A percentile compares a stretch with the other conserved stretches of the same genome.
These are phyloP conservation scores for Xylaria sp. DNA, from an alignment of 495 filamentous ascomycete species.

Conservation along the genomic window DNA sequence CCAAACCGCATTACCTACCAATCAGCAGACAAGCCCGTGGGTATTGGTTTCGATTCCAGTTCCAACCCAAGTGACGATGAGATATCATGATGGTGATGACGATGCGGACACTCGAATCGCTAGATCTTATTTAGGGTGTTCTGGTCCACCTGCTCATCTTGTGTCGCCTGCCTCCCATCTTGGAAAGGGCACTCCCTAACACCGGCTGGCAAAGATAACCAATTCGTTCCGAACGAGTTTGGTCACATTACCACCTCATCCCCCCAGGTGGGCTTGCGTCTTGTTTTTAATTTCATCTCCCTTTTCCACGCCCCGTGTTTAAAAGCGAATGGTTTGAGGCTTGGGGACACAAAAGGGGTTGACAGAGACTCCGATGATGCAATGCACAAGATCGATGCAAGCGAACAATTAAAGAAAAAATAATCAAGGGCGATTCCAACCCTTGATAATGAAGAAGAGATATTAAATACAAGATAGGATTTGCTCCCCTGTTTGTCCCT, in stretches of 20 bases:
- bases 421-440: conserved; percentile 20
- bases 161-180: background rate
- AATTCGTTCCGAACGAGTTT: background rate
- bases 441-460: conserved; percentile 22
- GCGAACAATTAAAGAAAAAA: conserved; percentile 27
- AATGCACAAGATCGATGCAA: conserved; percentile 25
- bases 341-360: background rate
- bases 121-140: background rate
- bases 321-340: conserved; percentile 5
- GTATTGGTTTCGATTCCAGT: conserved; percentile 4
- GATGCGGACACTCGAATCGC: background rate
- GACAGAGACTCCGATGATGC: conserved; percentile 18
- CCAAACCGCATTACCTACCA: background rate
- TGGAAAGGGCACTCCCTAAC: background rate
- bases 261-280: background rate
- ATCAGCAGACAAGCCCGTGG: background rate
- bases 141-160: background rate
- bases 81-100: background rate
- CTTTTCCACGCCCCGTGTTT: background rate
- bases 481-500: conserved; percentile 12
- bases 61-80: background rate
- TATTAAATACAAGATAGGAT: conserved; percentile 38
- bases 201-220: background rate
- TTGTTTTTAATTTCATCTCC: background rate
- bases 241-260: background rate